Evolutionary conservation across 805 yeast genomes (phyloP).

Genomic region (Ogataea philodendri): DNA sequence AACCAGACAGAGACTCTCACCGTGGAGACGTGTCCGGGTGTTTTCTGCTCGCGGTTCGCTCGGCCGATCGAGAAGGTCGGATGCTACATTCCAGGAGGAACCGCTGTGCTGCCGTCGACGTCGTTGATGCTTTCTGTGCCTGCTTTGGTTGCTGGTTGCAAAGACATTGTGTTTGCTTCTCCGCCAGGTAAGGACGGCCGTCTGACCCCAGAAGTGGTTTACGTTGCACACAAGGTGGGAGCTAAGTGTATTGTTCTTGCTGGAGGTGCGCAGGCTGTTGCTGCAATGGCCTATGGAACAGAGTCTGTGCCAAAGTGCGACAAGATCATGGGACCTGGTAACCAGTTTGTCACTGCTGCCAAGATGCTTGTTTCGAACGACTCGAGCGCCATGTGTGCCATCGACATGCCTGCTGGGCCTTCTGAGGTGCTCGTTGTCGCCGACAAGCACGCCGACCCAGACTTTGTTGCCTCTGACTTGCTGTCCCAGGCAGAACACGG

Average conservation of each 20-base stretch:
- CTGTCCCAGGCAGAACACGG: conserved; percentile 99
- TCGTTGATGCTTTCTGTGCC: conserved; percentile 98
- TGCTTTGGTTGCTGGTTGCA: conserved; percentile 96
- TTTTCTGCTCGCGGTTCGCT: conserved; percentile 88
- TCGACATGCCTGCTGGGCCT: conserved; percentile 99
- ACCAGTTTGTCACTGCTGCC: conserved; percentile 98
- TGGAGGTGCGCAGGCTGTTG: conserved; percentile 99
- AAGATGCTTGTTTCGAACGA: conserved; percentile 97
- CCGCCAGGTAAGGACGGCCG: conserved; percentile 95
- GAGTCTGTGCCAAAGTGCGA: conserved; percentile 89
- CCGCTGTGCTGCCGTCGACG: conserved; percentile 97
- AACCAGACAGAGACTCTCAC: conserved; percentile 65
- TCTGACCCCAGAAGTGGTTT: conserved; percentile 94
- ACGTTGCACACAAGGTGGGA: conserved; percentile 94
- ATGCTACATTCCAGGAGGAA: conserved; percentile 96
- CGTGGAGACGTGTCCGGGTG: conserved; percentile 95
- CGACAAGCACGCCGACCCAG: conserved; percentile 84
- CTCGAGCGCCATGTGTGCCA: conserved; percentile 89
- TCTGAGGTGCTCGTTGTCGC: conserved; percentile 96
- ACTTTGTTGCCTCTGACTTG: conserved; percentile 94
- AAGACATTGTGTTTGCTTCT: conserved; percentile 86
- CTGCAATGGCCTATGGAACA: conserved; percentile 99
- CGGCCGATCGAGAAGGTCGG: conserved; percentile 95
- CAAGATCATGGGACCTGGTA: conserved; percentile 97
- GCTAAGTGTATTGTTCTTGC: conserved; percentile 89